Conservation (phyloP, 345 rosid genomes). For the Eutrema japonicum region DNA sequence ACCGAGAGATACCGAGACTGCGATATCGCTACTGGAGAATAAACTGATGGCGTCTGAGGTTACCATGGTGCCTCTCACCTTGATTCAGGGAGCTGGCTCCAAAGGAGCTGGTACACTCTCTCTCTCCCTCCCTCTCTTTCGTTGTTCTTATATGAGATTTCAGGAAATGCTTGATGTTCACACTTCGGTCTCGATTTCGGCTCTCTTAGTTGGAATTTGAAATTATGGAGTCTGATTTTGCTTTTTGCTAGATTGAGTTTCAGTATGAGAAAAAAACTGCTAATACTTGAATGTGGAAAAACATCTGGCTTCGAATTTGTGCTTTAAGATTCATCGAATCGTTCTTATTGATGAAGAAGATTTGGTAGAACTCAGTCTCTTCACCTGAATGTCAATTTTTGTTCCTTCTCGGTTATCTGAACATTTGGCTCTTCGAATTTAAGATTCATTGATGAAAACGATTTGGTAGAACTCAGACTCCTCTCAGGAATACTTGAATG, state of each 20-base stretch:
- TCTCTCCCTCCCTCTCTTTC: background rate
- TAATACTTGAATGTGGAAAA: background rate
- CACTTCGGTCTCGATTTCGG: background rate
- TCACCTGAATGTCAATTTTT: too few relatives aligned
- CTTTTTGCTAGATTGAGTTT: slow-evolving; percentile 1
- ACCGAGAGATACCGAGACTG: slow-evolving; percentile 34
- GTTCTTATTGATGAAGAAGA: background rate
- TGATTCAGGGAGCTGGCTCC: slow-evolving; percentile 78
- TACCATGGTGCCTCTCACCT: slow-evolving; percentile 70
- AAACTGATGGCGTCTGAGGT: slow-evolving; percentile 42
- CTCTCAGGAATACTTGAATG: background rate
- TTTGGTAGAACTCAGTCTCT: background rate
- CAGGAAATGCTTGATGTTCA: background rate
- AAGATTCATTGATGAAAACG: background rate
- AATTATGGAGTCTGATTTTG: background rate
- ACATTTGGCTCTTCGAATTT: background rate
- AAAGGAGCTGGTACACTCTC: slow-evolving; percentile 79
- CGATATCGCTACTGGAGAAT: slow-evolving; percentile 43
- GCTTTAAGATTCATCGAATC: background rate
- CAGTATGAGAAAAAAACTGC: background rate
- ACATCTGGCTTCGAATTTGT: background rate
- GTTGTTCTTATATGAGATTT: background rate
- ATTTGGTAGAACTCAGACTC: background rate
- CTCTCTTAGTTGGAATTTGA: background rate
- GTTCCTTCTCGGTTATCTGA: too few relatives aligned